Conservation (phyloP, 495 filamentous ascomycete genomes). For the Aspergillus leporis region DNA sequence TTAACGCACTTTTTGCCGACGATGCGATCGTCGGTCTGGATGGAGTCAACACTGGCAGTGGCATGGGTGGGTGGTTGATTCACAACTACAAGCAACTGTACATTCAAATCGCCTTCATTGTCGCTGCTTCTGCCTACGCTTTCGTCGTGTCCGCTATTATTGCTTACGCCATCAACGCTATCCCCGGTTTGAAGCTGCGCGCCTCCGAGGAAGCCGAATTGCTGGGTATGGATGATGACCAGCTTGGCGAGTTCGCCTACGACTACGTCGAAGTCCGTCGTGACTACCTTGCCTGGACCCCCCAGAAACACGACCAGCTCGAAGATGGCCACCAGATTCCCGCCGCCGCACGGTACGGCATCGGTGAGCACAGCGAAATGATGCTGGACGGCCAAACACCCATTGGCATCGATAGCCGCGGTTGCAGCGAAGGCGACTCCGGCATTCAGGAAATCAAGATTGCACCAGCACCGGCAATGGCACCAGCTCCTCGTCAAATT, state of each 20-base stretch:
- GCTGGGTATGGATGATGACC: slow-evolving; percentile 98
- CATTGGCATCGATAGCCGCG: slow-evolving; percentile 47
- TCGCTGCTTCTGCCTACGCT: slow-evolving; percentile 70
- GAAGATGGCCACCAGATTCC: slow-evolving; percentile 63
- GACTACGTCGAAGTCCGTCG: slow-evolving; percentile 98
- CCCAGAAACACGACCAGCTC: slow-evolving; percentile 69
- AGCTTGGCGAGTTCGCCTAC: slow-evolving; percentile 98
- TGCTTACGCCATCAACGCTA: slow-evolving; percentile 79
- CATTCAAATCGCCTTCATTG: slow-evolving; percentile 87
- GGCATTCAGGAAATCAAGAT: slow-evolving; percentile 42
- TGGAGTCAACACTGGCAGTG: slow-evolving; percentile 79
- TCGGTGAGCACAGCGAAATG: slow-evolving; percentile 74
- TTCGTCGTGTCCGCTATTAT: slow-evolving; percentile 85
- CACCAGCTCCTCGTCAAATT: slow-evolving; percentile 35
- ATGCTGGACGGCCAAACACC: slow-evolving; percentile 61
- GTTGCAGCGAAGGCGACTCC: slow-evolving; percentile 35
- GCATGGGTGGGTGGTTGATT: slow-evolving; percentile 79
- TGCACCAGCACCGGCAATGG: slow-evolving; percentile 13
- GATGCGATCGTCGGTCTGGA: slow-evolving; percentile 90
- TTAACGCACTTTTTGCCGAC: slow-evolving; percentile 89
- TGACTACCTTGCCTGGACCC: slow-evolving; percentile 97
- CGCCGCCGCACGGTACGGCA: slow-evolving; percentile 75
- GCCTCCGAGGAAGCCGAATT: slow-evolving; percentile 96
- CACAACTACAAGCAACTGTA: slow-evolving; percentile 89
- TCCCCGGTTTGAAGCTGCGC: slow-evolving; percentile 88